Evolutionary conservation across 108 stramenopile genomes (phyloP).

Genomic region (Nitzschia inconspicua): DNA sequence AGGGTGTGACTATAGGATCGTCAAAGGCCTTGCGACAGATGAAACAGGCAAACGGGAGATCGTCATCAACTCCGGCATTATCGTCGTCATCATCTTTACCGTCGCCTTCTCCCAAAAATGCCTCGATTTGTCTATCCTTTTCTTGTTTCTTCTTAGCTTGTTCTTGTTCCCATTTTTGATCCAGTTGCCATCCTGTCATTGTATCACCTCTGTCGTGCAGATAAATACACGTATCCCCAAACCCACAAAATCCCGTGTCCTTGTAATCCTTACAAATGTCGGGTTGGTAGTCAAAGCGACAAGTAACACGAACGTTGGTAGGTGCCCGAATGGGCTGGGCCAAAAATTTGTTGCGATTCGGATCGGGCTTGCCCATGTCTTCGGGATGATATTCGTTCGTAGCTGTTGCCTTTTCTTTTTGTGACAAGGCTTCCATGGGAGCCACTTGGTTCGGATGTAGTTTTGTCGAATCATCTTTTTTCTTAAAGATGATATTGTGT

Average conservation of each 20-base stretch:
- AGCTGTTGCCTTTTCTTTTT: conserved; percentile 24
- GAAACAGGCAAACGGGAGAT: conserved; percentile 95
- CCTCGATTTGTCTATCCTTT: conserved; percentile 61
- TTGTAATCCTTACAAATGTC: conserved; percentile 99
- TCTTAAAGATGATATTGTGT: conserved; percentile 17
- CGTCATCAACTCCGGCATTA: conserved; percentile 48
- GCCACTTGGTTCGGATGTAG: too few species aligned
- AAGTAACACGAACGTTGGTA: conserved; percentile 85
- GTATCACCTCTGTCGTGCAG: conserved; percentile 96
- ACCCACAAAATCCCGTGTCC: conserved; percentile 99
- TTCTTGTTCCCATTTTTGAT: conserved; percentile 89
- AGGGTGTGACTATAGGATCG: conserved; percentile 91
- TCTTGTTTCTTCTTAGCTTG: conserved; percentile 72
- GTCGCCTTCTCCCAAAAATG: conserved; percentile 39
- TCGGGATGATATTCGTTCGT: conserved; percentile 54
- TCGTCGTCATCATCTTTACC: conserved; percentile 8
- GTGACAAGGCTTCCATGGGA: not conserved
- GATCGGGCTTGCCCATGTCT: conserved; percentile 11
- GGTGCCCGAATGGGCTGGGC: conserved; percentile 90
- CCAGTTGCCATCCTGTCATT: conserved; percentile 93
- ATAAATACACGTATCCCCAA: conserved; percentile 97
- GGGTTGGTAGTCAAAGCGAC: conserved; percentile 96
- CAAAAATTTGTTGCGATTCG: conserved; percentile 53
- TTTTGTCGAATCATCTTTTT: conserved; percentile 3
- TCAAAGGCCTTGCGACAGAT: conserved; percentile 85